phyloP scores from a whole-genome alignment of 805 yeast genomes.

The Candida tallmaniae region DNA sequence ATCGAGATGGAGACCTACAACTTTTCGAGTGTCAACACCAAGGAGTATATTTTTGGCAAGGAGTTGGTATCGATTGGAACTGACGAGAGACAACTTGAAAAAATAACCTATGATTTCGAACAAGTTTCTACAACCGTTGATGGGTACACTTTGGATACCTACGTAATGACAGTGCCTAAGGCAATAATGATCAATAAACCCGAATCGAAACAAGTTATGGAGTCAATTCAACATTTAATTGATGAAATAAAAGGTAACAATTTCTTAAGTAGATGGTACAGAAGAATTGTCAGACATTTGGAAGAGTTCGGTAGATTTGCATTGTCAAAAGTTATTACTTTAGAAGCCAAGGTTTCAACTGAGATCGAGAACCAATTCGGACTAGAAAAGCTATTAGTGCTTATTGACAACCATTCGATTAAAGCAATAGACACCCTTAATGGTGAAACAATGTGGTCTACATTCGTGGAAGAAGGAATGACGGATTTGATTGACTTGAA shows the following conservation, averaged over 20 bases:
- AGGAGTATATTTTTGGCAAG: conserved; percentile 9
- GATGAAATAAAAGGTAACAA: conserved; percentile 21
- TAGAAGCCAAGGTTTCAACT: conserved; percentile 3
- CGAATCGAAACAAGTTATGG: conserved; percentile 20
- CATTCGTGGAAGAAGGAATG: conserved; percentile 9
- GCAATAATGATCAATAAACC: conserved; percentile 25
- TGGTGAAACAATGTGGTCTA: conserved; percentile 39
- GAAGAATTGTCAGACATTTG: conserved; percentile 29
- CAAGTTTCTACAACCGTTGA: conserved; percentile 1
- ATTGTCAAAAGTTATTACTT: conserved; percentile 9
- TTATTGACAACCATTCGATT: conserved; percentile 22
- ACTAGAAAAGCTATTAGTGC: conserved; percentile 28
- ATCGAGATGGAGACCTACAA: conserved; percentile 10
- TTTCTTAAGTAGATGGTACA: conserved; percentile 23
- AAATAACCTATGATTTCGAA: conserved; percentile 2
- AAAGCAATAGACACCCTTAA: conserved; percentile 37
- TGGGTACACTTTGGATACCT: conserved; percentile 2
- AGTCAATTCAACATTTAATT: conserved; percentile 27
- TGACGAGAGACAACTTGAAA: conserved; percentile 1
- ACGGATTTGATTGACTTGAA: conserved; percentile 12
- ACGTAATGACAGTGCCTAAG: conserved; percentile 5
- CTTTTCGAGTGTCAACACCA: conserved; percentile 1
- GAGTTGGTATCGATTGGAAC: conserved; percentile 5
- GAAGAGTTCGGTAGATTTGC: conserved; percentile 27
- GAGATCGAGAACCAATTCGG: conserved; percentile 19